Base-by-base conservation (phyloP, 257 asterid species). In the Nicotiana undulata region DNA sequence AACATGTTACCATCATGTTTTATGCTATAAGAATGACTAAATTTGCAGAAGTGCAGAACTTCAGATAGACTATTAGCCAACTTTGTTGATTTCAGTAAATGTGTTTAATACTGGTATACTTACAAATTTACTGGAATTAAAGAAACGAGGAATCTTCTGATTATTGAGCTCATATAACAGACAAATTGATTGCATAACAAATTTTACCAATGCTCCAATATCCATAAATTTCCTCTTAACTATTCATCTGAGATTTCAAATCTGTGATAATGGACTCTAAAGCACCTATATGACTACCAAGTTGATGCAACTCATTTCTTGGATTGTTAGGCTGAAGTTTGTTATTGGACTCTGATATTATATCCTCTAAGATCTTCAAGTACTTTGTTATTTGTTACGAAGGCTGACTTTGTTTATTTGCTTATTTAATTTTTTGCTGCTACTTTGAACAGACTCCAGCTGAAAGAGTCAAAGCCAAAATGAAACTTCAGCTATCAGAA, bases 391-490 rank as follows among this genome's bases (percentile, higher is more conserved):
- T 46, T 22, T 46, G 34, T 52, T 34, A 59, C 37, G 55, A 51
- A 51, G 51, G 22, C 63, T 74, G 58, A 31, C 16, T 17, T 77
- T 66, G 8, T 72, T 65, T 40, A 65, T 76, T 59, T 80, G 37
- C 52, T 40, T 79, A 44, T 79, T 66, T 55, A 40, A 40, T 40
- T 58, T 75, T 32, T 20, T 86, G 65, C 66, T 83, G 81, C 80
- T 40, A 49, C 26, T 79, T 65, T 79, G 64, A 17, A 85, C 87
- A 95, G 97, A 87, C 92, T 66, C 93, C 97, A 80, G 95, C 98
- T 79, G 96, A 92, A 86, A 93, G 92, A 87, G 93, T 93, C 82
- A 93, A 88, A 91, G 99, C 98, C 86, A 93, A 90, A 91, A 93
- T 91, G 99, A 90, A 93, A 85, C 85, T 91, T 80, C 98, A 95